Base-by-base conservation (phyloP, 2,329 filamentous ascomycete genomes). In the Colletotrichum salicis region DNA sequence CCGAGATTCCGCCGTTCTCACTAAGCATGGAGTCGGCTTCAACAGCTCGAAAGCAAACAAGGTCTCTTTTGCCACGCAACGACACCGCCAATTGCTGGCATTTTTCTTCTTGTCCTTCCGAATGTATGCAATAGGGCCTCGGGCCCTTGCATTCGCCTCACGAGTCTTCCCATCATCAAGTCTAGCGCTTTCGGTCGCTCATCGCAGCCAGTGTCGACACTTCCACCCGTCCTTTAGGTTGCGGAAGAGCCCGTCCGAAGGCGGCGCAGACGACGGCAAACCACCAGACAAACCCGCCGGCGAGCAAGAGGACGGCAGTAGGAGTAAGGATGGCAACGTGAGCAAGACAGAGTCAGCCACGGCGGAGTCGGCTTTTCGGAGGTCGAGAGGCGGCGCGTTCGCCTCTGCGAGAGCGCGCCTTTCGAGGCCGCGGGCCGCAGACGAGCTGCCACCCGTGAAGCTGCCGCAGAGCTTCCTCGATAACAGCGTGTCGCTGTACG, bases 391-490 rank as follows among this genome's bases (percentile, higher is more conserved):
- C 45, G 52, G 63, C 69, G 55, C 70, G 29, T 71, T 73, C 77
- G 76, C 58, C 74, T 71, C 74, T 75, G 74, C 77, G 76, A 80
- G 79, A 73, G 78, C 75, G 67, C 79, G 81, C 35, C 76, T 78
- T 62, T 73, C 79, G 67, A 78, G 81, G 64, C 78, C 78, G 64
- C 76, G 79, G 54, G 77, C 76, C 37, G 79, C 81, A 41, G 80
- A 82, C 31, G 82, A 83, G 56, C 75, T 89, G 12, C 88, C 88
- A n/a, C 82, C 85, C 2, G 81, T 89, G 27, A 82, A 85, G 61
- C 80, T 93, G 15, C 90, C 91, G 0, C 79, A 84, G 67, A 87
- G 84, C 79, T 93, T 93, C 73, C 79, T 89, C 64, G 80, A 86
- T 51, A 79, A 82, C 24, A 87, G 87, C 66, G 84, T 93, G 33